Percentiles rank a stretch among this genome's conserved stretches.
phyloP scores from a whole-genome alignment of 1,284 basidiomycete species.

The Taiwanofungus camphoratus region DNA sequence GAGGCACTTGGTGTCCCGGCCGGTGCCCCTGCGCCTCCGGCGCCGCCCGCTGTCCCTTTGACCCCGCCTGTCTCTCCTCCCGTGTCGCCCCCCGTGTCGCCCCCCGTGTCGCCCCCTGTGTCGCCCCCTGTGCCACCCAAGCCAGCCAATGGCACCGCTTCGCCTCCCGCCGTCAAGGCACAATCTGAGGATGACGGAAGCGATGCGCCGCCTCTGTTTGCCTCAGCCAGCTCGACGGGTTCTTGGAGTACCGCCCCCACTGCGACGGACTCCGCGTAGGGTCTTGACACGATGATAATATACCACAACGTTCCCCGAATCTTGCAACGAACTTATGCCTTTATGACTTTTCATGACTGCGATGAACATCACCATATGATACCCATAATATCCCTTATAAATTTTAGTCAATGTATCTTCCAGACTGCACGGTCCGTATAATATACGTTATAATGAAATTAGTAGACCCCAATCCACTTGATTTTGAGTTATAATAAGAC shows the following conservation, averaged over 20 bases:
- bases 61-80: neutral
- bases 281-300: too few species aligned
- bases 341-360: too few species aligned
- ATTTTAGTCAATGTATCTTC: too few species aligned
- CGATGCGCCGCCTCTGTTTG: slow-evolving; percentile 1
- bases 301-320: too few species aligned
- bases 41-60: neutral
- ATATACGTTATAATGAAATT: too few species aligned
- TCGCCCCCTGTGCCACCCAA: slow-evolving; percentile 1
- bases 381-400: too few species aligned
- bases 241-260: neutral
- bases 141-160: neutral
- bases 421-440: too few species aligned
- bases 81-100: neutral
- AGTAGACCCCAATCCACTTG: too few species aligned
- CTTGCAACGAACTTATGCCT: too few species aligned
- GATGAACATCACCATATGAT: too few species aligned
- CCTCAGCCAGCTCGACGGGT: neutral
- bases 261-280: neutral
- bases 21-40: neutral
- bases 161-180: neutral
- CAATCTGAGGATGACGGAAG: neutral
- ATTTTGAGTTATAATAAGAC: too few species aligned
- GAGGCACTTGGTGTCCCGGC: neutral
- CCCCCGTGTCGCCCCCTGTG: neutral